A percentile compares a stretch with the other conserved stretches of the same genome.
Conservation (phyloP, 768 basidiomycete species). For the Lepiota brunneoincarnata region DNA sequence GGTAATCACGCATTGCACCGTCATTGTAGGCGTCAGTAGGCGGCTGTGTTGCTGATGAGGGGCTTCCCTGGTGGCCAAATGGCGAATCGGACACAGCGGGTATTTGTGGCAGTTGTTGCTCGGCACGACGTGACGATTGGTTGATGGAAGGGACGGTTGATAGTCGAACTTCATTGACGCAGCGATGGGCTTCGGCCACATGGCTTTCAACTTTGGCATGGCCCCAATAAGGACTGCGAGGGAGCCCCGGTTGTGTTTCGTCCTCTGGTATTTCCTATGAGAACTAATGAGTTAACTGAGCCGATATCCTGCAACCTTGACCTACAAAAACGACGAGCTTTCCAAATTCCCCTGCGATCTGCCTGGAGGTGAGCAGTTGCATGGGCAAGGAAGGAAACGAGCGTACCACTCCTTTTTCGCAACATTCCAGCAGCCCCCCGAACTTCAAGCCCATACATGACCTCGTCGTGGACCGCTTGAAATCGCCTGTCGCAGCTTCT, state of each 20-base stretch:
- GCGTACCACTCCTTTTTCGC: constrained; percentile 71
- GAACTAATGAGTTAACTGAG: neutral
- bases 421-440: constrained; percentile 79
- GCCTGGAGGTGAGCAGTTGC: neutral
- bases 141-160: constrained; percentile 33
- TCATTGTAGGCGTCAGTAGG: neutral
- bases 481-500: constrained; percentile 78
- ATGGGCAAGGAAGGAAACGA: neutral
- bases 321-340: constrained; percentile 47
- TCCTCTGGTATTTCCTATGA: constrained; percentile 76
- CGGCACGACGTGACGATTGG: constrained; percentile 15
- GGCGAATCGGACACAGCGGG: constrained; percentile 4
- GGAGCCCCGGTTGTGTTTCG: constrained; percentile 75
- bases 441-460: constrained; percentile 83
- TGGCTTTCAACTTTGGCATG: constrained; percentile 61
- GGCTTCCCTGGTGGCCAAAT: neutral
- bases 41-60: neutral
- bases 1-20: neutral
- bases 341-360: constrained; percentile 57
- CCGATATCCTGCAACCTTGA: constrained; percentile 4
- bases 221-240: constrained; percentile 68
- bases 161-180: constrained; percentile 51
- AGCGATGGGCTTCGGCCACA: constrained; percentile 58
- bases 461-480: constrained; percentile 70
- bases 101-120: constrained; percentile 12